These are phyloP conservation scores for Colletotrichum liriopes DNA, from an alignment of 2,329 filamentous ascomycete genomes.

Conservation along the genomic window DNA sequence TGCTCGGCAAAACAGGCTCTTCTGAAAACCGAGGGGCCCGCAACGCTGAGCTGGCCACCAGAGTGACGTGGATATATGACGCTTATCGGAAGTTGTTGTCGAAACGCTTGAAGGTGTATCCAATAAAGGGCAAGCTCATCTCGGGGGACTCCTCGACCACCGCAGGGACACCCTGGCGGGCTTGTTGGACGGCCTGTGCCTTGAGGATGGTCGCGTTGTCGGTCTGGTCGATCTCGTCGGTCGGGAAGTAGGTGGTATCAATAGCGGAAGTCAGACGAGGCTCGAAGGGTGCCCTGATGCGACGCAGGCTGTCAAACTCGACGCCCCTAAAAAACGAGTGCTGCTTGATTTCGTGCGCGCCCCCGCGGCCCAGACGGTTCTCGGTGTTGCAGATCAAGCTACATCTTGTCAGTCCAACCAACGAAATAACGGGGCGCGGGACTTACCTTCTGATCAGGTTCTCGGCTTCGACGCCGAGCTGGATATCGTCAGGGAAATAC, in stretches of 20 bases:
- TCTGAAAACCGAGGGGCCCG: neutral
- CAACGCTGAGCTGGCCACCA: conserved; percentile 7
- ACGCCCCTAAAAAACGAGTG: conserved; percentile 98
- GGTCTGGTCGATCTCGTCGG: conserved; percentile 97
- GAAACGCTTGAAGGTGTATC: conserved; percentile 98
- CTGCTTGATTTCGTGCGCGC: conserved; percentile 91
- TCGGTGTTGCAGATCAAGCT: conserved; percentile 96
- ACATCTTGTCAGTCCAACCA: neutral
- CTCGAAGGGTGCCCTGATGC: conserved; percentile 96
- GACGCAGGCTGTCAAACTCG: conserved; percentile 92
- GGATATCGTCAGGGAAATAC: conserved; percentile 97
- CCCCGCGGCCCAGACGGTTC: conserved; percentile 89
- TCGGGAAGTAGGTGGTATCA: conserved; percentile 98
- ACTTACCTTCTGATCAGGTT: conserved; percentile 90
- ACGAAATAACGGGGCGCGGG: neutral
- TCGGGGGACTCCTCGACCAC: conserved; percentile 85
- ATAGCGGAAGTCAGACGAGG: conserved; percentile 93
- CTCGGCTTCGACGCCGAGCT: conserved; percentile 89
- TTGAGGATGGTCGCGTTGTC: conserved; percentile 91
- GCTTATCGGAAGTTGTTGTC: conserved; percentile 76
- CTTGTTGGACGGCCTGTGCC: conserved; percentile 83
- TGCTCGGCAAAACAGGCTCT: neutral
- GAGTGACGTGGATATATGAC: neutral
- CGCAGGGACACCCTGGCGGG: conserved; percentile 59
- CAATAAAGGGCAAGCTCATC: conserved; percentile 96